These are phyloP conservation scores for Claviceps arundinis DNA, from an alignment of 2,329 filamentous ascomycete genomes.

Conservation along the genomic window DNA sequence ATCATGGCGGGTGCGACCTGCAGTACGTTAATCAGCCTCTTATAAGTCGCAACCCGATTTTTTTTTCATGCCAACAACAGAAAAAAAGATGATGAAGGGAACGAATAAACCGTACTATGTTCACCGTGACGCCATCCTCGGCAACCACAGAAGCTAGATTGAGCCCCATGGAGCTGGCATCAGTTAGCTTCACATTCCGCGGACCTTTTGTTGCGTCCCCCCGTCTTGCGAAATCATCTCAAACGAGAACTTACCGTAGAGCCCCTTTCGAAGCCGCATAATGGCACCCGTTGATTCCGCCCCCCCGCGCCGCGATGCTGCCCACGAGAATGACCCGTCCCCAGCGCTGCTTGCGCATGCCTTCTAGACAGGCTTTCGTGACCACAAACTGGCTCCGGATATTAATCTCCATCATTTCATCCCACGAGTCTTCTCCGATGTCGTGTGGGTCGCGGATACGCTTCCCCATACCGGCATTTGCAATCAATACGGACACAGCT, in stretches of 20 bases:
- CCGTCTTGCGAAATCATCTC: not conserved
- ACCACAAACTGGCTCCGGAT: conserved; percentile 6
- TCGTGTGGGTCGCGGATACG: conserved; percentile 4
- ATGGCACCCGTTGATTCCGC: conserved; percentile 6
- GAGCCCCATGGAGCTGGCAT: conserved; percentile 5
- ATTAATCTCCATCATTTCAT: conserved; percentile 7
- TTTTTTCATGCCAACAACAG: not conserved
- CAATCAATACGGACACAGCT: conserved; percentile 3
- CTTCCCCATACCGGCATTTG: conserved; percentile 5
- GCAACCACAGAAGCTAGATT: conserved; percentile 5
- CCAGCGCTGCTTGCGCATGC: conserved; percentile 5
- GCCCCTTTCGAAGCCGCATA: conserved; percentile 7
- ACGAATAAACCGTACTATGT: conserved; percentile 1
- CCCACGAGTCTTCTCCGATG: conserved; percentile 5
- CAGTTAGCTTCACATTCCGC: not conserved
- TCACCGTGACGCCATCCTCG: conserved; percentile 5
- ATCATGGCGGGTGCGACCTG: conserved; percentile 7
- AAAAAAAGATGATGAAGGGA: not conserved
- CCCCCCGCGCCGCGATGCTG: conserved; percentile 5
- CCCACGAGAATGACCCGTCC: conserved; percentile 5
- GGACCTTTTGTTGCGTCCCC: not conserved
- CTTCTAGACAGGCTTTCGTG: conserved; percentile 4
- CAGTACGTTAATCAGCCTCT: not conserved
- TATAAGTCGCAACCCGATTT: not conserved
- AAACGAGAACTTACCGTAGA: conserved; percentile 1